Evolutionary conservation across 208 protist species (phyloP), one percentile per base, ranked within the genome.

Genomic region (Acanthamoeba royreba): DNA sequence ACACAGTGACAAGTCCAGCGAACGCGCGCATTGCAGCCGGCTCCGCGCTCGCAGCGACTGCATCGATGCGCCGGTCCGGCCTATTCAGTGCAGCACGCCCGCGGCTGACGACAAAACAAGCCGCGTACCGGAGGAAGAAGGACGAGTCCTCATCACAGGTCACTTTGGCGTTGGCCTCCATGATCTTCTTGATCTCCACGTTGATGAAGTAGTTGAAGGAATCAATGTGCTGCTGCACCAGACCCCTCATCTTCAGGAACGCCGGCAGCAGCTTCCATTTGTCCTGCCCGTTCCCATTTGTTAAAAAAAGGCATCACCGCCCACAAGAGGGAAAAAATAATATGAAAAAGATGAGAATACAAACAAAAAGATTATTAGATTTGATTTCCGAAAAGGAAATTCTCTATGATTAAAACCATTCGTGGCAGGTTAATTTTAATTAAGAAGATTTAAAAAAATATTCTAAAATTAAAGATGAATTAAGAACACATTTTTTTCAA

Each of bases 171-270:
- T 99, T 99, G 35, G 98, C 98, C 61, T 94, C 40, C 38, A 99
- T 79, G 86, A 99, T 99, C 45, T 99, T 97, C 81, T 97, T 96
- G 11, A 99, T 98, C 35, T 99, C 98, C 11, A 97, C 91, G 28
- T 98, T 96, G 25, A 99, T 92, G 89, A 99, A 99, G 94, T 98
- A 98, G 94, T 99, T 98, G 95, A 98, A 99, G 40, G 98, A 99
- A 92, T 99, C 98, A 63, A 99, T 98, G 94, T 99, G 98, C 94
- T 99, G 98, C 92, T 97, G 97, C 22, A 99, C 97, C 33, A 99
- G 95, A 4, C 98, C 98, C 66, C 95, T 97, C 35, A 98, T 96
- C 94, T 98, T 98, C 22, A 99, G 94, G 92, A 99, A 99, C 4
- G 98, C 97, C 22, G 98, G 98, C 77, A 99, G 93, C 42, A 99